Evolutionary conservation across 192 early-diverging fungal species (phyloP).

Genomic region (Pilaira anomala): DNA sequence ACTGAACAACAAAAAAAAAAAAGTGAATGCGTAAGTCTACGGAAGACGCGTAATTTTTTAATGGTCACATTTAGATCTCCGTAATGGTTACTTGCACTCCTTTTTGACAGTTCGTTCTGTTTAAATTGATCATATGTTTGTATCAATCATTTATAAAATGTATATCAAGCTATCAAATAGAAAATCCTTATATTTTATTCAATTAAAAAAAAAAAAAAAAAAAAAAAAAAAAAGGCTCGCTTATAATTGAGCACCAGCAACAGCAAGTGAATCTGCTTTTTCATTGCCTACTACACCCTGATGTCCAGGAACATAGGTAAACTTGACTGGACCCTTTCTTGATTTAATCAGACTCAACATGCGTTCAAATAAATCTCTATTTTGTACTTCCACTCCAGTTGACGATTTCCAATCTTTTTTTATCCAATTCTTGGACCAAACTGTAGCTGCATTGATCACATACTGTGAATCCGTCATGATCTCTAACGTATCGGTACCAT

Average conservation of each 20-base stretch:
- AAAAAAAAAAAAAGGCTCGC: too few species aligned
- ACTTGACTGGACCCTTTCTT: constrained; percentile 40
- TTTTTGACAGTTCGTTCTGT: too few species aligned
- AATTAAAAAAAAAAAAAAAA: too few species aligned
- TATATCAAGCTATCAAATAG: too few species aligned
- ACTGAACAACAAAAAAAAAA: not conserved
- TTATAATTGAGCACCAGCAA: constrained; percentile 52
- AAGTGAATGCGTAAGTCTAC: too few species aligned
- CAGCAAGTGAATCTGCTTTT: constrained; percentile 75
- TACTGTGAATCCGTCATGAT: constrained; percentile 82
- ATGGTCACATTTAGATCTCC: too few species aligned
- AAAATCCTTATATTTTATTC: too few species aligned
- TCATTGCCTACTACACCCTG: constrained; percentile 73
- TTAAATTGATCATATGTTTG: too few species aligned
- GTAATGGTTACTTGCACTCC: too few species aligned
- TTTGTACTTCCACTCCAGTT: constrained; percentile 58
- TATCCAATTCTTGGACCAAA: constrained; percentile 76
- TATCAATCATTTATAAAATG: too few species aligned
- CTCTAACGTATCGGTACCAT: constrained; percentile 38
- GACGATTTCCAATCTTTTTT: constrained; percentile 61
- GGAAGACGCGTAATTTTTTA: too few species aligned
- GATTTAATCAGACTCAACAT: constrained; percentile 43
- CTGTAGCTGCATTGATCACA: constrained; percentile 57
- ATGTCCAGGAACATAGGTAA: constrained; percentile 72
- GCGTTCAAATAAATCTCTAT: constrained; percentile 72